Evolutionary conservation across 345 rosid genomes (phyloP), one percentile per base, ranked within the genome.

Genomic region (Melastoma malabathricum): DNA sequence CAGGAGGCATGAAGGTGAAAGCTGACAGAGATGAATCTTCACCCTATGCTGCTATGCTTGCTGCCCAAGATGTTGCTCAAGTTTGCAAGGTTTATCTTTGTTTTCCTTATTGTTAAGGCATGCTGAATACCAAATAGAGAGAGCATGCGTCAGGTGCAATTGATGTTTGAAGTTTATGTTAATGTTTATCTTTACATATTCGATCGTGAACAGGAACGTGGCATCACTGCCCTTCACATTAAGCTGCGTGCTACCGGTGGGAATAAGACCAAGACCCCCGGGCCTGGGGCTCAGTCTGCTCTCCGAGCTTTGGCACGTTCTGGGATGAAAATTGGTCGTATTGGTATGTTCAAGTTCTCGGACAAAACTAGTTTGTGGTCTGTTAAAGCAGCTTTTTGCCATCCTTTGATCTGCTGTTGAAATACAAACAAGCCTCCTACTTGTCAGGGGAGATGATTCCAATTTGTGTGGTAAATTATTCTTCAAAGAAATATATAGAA

Each of bases 11-110:
- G 96, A 87, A 87, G 76, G 96, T 87, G 63, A 87, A 87, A 68
- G 96, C 96, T 18, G 94, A 84, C 45, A 76, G 94, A 65, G 94
- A 84, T 64, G 94, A 84, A 60, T 84, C 94, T 23, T 84, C 94
- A 27, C 94, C 94, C 8, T 84, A 84, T 50, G 94, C 94, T 13
- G 94, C 94, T 41, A 81, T 84, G 89, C 94, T 84, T 79, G 94
- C 94, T n/a, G 84, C 94, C 4, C 94, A 84, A 56, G 94, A 84
- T 71, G 94, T 84, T 70, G 39, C 89, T 47, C 76, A 73, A 64
- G 63, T 86, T 63, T 84, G 89, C 89, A 84, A 84, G 94, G 89
- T 86, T 20, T 44, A 8, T 20, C 38, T 45, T 12, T 8, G 19
- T 44, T 51, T 20, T 51, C 9, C 41, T 31, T 5, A 51, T 20